Base-by-base conservation (phyloP, 1,284 basidiomycete genomes). In the Pseudozyma tsukubaensis region DNA sequence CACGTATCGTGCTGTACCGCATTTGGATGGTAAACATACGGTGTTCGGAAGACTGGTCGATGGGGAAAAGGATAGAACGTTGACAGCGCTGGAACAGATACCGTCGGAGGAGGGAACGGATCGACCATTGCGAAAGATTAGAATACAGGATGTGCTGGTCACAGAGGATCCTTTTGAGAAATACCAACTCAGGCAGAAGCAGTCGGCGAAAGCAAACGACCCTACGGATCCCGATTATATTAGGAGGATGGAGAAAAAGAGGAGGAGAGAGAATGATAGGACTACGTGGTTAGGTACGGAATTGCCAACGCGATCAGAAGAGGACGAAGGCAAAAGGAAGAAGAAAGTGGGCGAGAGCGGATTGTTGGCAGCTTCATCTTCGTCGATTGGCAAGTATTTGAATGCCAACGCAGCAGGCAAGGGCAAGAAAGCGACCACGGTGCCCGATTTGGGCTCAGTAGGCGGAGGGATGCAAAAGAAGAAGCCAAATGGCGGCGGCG, bases 21-120 rank as follows among this genome's bases (percentile, higher is more conserved):
- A 97, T 72, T 57, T 82, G 16, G 82, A 79, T 39, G 63, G 90
- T 90, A 93, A 94, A 78, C 94, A 97, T 82, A 97, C 95, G 0
- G 95, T 98, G 1, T 99, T 99, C 83, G 96, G 97, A 2, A 61
- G 62, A 12, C 94, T 97, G 78, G 94, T 98, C 0, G 95, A 95
- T 21, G 95, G 95, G 4, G 93, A 96, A 81, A 92, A 94, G 42
- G 55, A 64, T 16, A 34, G 40, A 24, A 91, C 96, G 1, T 87
- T 99, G 4, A 89, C 92, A 77, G 89, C 90, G 10, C 86, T 99
- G 39, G 97, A 99, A 84, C 89, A 89, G 35, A 85, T 94, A 0
- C 90, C 93, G 0, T 87, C 91, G 19, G 92, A 94, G 82, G 89
- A 91, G 35, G 92, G 91, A 3, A 93, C 92, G 0, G 94, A 98